These are phyloP conservation scores for Fusarium agapanthi DNA, from an alignment of 2,329 filamentous ascomycete genomes.

Conservation along the genomic window DNA sequence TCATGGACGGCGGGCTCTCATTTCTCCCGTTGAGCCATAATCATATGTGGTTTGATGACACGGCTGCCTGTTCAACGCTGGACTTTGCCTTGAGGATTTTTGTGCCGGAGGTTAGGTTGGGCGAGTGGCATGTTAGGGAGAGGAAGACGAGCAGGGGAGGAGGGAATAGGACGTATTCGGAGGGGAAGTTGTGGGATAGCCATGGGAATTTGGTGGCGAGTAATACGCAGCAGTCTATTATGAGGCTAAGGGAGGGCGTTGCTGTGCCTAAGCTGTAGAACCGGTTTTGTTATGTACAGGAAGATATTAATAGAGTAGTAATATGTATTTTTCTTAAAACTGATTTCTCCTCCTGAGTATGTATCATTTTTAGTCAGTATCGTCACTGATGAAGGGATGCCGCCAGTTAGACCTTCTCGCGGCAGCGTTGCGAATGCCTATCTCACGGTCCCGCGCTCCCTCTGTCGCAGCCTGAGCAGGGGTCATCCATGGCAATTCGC, in stretches of 20 bases:
- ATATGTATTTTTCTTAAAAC: not conserved
- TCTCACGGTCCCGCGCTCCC: not conserved
- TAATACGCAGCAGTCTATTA: constrained; percentile 58
- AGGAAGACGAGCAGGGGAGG: constrained; percentile 49
- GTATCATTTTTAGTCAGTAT: not conserved
- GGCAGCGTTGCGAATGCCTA: not conserved
- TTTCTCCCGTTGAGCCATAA: constrained; percentile 56
- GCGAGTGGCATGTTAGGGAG: constrained; percentile 55
- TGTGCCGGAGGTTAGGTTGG: constrained; percentile 48
- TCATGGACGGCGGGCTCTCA: constrained; percentile 55
- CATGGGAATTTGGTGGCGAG: constrained; percentile 54
- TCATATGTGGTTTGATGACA: constrained; percentile 55
- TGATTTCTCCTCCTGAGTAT: not conserved
- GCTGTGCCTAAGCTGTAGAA: constrained; percentile 14
- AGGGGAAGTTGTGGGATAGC: constrained; percentile 56
- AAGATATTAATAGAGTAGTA: not conserved
- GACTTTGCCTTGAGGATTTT: constrained; percentile 61
- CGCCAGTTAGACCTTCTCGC: not conserved
- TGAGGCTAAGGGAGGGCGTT: constrained; percentile 34
- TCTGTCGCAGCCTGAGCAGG: too few species aligned
- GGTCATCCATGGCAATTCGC: rapidly evolving
- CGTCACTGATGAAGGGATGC: not conserved
- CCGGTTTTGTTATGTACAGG: not conserved
- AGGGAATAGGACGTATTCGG: constrained; percentile 54
- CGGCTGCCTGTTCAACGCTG: constrained; percentile 54